phyloP scores from a whole-genome alignment of 257 asterid genomes.

The Primulina tabacum region DNA sequence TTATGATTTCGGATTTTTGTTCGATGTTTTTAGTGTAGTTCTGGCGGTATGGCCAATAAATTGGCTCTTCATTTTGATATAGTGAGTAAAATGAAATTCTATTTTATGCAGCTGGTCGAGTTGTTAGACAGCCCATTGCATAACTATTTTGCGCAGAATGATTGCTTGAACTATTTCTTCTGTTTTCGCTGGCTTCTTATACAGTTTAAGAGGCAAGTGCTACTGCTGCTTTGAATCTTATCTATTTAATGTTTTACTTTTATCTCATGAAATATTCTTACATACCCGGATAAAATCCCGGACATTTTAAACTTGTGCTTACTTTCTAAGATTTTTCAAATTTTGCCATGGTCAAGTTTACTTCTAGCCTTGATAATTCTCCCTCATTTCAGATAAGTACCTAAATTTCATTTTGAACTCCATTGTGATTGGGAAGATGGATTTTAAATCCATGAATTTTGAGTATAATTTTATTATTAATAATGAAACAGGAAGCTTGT shows the following conservation, averaged over 20 bases:
- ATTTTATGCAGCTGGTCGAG: constrained; percentile 82
- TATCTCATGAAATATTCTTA: not conserved
- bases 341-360: not conserved
- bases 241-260: no score
- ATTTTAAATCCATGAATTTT: no score
- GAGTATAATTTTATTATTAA: no score
- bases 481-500: no score
- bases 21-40: not conserved
- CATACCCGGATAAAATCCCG: not conserved
- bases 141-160: constrained; percentile 77
- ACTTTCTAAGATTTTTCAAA: not conserved
- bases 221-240: not conserved
- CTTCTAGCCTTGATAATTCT: not conserved
- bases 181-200: constrained; percentile 98
- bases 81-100: constrained; percentile 17
- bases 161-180: constrained; percentile 93
- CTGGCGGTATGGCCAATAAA: constrained; percentile 7
- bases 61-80: constrained; percentile 14
- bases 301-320: not conserved
- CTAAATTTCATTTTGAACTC: not conserved
- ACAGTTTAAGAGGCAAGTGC: constrained; percentile 90
- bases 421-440: not conserved
- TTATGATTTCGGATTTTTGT: not conserved
- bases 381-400: not conserved
- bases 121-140: constrained; percentile 83